Base-by-base conservation (phyloP, 2,329 filamentous ascomycete species). In the Blastomyces percursus region DNA sequence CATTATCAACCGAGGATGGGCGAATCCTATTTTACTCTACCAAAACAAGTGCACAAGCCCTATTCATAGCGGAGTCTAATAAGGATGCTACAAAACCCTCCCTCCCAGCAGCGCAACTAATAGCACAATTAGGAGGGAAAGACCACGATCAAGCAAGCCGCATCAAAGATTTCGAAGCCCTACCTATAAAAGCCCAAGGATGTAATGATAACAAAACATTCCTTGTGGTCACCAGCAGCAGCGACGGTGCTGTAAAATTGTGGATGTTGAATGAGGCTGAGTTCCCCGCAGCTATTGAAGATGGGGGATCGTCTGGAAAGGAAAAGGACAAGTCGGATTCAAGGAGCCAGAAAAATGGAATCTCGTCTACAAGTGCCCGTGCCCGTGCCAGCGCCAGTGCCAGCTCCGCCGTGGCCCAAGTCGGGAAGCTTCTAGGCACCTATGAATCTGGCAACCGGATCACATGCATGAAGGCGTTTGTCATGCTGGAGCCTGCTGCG, bases 361-460 rank as follows among this genome's bases (percentile, higher is more conserved):
- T 65, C 14, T 35, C 50, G 14, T 30, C 60, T 46, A 62, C 68
- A 21, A 66, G 68, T 30, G 21, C 2, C 27, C 2, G 27, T 30
- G 27, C 27, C 27, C 2, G 27, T 30, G 27, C 48, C 21, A 51
- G 48, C 27, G 46, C 48, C 21, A 51, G 48, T 50, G 46, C 46
- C 46, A 50, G 9, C 7, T 11, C 48, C 32, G 63, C 60, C 19
- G 64, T 64, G 55, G 66, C 61, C 38, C 81, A 84, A 65, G 74
- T 89, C 27, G 91, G 90, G 38, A 81, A 77, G 66, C 72, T 95
- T 62, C 73, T 96, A 54, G 91, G 87, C 19, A 86, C 83, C 40
- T 94, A 94, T 70, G 88, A 92, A 75, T 96, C 92, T 27, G 86
- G 87, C 55, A 92, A 93, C 73, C 82, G 94, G 62, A 91, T 97